Evolutionary conservation across 192 early-diverging fungal genomes (phyloP), one percentile per base, ranked within the genome.

Genomic region (Backusella psychrophila): DNA sequence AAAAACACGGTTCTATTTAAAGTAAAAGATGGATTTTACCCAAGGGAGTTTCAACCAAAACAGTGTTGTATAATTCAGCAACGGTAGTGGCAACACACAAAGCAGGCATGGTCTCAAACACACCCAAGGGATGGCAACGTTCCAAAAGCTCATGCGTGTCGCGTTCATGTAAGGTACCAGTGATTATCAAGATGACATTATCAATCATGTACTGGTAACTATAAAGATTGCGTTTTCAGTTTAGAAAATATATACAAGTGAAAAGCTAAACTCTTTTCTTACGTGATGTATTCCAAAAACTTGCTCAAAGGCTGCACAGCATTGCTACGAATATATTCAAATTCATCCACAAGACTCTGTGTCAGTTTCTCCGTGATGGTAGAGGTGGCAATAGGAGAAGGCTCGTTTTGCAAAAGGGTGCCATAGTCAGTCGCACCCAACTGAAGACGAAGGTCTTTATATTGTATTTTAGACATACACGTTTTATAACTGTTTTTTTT

Each of bases 141-240:
- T 99, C 97, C 69, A 99, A 81, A 59, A 99, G 84, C 80, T 99
- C 97, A 82, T 96, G 94, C 39, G 97, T 98, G 86, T 99, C 97
- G 72, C 97, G 91, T 81, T 99, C 95, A 78, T 99, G 97, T 12
- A 99, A 87, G 15, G 98, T 99, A 14, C 98, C 98, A 1, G 96
- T 98, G 75, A 99, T 98, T 44, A 99, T 84, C 72, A 99, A 86
- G 74, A 99, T 96, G 67, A 98, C 94, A 86, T 99, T 99, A 85
- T 99, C 98, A 78, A 99, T 99, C 98, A 99, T 99, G 82, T 99
- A 99, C 21, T 92, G 92, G 82, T 96, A 96, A 26, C 94, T 96
- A 33, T 3, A 33, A 33, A 33, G 33, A 33, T 33, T 33, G 33
- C 33, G 33, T 33, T 31, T 31, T n/a, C 31, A 31, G 31, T 31